Percentiles rank a stretch among this genome's conserved stretches.
phyloP scores from a whole-genome alignment of 2,329 filamentous ascomycete genomes.

The Coniella lustricola region DNA sequence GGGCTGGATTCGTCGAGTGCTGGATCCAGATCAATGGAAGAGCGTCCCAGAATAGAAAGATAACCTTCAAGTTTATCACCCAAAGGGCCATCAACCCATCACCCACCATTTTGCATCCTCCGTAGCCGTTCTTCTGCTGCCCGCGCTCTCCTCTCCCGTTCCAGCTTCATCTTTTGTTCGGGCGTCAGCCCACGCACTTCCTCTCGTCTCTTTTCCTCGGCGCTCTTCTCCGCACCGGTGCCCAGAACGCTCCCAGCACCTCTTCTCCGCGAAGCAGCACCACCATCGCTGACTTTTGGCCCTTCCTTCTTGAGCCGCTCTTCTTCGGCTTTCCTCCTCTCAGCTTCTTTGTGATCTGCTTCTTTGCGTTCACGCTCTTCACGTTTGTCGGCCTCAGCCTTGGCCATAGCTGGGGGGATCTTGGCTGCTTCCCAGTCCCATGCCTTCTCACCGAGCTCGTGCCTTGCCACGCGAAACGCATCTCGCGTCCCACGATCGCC shows the following conservation, averaged over 20 bases:
- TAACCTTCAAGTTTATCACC: neutral
- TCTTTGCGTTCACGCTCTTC: constrained; percentile 64
- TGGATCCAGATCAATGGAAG: too few relatives aligned
- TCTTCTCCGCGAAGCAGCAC: constrained; percentile 29
- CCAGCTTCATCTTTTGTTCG: constrained; percentile 77
- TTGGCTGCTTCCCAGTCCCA: constrained; percentile 75
- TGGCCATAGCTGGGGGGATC: constrained; percentile 65
- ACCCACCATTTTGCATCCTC: constrained; percentile 47
- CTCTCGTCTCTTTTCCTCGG: constrained; percentile 74
- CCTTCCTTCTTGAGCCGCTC: constrained; percentile 64
- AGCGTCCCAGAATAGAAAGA: too few relatives aligned
- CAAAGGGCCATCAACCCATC: too few relatives aligned
- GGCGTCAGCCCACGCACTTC: constrained; percentile 78
- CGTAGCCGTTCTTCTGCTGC: constrained; percentile 85
- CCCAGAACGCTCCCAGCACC: constrained; percentile 47
- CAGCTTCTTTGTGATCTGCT: constrained; percentile 59
- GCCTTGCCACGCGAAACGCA: constrained; percentile 81
- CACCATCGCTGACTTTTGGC: constrained; percentile 40
- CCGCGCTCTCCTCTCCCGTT: constrained; percentile 81
- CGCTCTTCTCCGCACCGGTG: constrained; percentile 61
- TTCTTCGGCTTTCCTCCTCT: constrained; percentile 66
- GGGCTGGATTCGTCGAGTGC: too few relatives aligned
- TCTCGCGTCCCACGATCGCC: constrained; percentile 82
- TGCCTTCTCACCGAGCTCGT: constrained; percentile 66
- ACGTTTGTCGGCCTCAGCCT: constrained; percentile 63